Conservation (phyloP, 2,329 filamentous ascomycete species). For the Plectosphaerella cucumerina region DNA sequence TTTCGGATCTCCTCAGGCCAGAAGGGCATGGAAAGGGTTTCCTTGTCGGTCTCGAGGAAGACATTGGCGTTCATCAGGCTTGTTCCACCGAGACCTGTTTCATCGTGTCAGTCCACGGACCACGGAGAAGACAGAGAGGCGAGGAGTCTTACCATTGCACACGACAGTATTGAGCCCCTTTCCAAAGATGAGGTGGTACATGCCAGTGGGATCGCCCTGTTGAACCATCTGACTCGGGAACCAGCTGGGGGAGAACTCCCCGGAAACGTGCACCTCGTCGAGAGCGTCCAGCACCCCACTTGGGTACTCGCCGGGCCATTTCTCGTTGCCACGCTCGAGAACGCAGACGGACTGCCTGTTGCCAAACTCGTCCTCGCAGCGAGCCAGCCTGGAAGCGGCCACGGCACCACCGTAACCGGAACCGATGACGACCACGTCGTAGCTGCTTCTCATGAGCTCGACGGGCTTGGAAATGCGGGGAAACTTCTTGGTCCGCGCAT, state of each 20-base stretch:
- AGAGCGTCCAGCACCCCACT: slow-evolving; percentile 38
- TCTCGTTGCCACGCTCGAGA: slow-evolving; percentile 60
- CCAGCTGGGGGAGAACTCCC: slow-evolving; percentile 41
- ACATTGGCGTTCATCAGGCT: slow-evolving; percentile 66
- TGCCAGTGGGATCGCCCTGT: slow-evolving; percentile 50
- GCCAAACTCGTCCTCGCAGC: slow-evolving; percentile 35
- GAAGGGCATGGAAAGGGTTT: slow-evolving; percentile 44
- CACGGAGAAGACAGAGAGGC: too few relatives aligned
- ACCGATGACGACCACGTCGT: slow-evolving; percentile 65
- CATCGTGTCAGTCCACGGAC: slow-evolving; percentile 2
- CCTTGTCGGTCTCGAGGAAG: slow-evolving; percentile 55
- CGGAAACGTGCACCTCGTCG: slow-evolving; percentile 52
- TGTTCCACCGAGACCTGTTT: slow-evolving; percentile 57
- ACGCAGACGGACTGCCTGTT: slow-evolving; percentile 54
- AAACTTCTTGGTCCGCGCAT: slow-evolving; percentile 25
- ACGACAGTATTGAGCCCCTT: slow-evolving; percentile 60
- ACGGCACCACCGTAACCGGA: slow-evolving; percentile 67
- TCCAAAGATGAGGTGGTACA: slow-evolving; percentile 61
- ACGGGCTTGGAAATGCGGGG: slow-evolving; percentile 54
- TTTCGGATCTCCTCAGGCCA: slow-evolving; percentile 58
- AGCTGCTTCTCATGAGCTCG: slow-evolving; percentile 51
- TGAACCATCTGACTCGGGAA: slow-evolving; percentile 37
- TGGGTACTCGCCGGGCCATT: slow-evolving; percentile 64
- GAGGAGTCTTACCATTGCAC: slow-evolving; percentile 53
- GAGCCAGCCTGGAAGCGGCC: slow-evolving; percentile 60